These are phyloP conservation scores for Biscutella auriculata DNA, from an alignment of 441 rosid species.

Conservation along the genomic window DNA sequence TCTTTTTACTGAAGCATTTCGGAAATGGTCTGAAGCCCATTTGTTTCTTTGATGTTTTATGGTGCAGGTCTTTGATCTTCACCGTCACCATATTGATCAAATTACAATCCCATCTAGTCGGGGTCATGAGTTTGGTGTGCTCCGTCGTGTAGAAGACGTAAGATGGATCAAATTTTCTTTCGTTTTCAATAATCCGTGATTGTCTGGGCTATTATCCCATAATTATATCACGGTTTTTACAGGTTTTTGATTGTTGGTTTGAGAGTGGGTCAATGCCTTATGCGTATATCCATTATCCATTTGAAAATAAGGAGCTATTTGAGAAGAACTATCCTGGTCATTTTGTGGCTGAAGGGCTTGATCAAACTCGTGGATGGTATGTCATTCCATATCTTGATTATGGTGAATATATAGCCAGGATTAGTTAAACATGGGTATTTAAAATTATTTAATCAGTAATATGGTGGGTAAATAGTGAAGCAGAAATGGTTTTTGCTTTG, in stretches of 20 bases:
- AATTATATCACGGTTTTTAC: slow-evolving; percentile 19
- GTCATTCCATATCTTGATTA: slow-evolving; percentile 17
- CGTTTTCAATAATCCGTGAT: neutral
- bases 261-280: slow-evolving; percentile 99
- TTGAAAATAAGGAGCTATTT: slow-evolving; percentile 81
- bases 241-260: slow-evolving; percentile 99
- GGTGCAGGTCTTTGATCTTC: slow-evolving; percentile 77
- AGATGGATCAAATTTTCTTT: slow-evolving; percentile 17
- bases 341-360: slow-evolving; percentile 97
- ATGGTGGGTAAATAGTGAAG: neutral
- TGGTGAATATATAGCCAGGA: neutral
- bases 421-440: neutral
- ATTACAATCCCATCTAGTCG: slow-evolving; percentile 75
- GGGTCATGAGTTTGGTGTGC: slow-evolving; percentile 72
- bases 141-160: slow-evolving; percentile 88
- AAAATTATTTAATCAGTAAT: neutral
- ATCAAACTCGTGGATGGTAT: slow-evolving; percentile 99
- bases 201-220: neutral
- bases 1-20: neutral
- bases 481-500: neutral
- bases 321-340: slow-evolving; percentile 94
- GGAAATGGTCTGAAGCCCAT: neutral
- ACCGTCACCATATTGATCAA: slow-evolving; percentile 96
- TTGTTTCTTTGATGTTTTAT: slow-evolving; percentile 9
- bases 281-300: slow-evolving; percentile 93